Evolutionary conservation across 2,329 filamentous ascomycete genomes (phyloP).

Genomic region (Aspergillus hiratsukae): DNA sequence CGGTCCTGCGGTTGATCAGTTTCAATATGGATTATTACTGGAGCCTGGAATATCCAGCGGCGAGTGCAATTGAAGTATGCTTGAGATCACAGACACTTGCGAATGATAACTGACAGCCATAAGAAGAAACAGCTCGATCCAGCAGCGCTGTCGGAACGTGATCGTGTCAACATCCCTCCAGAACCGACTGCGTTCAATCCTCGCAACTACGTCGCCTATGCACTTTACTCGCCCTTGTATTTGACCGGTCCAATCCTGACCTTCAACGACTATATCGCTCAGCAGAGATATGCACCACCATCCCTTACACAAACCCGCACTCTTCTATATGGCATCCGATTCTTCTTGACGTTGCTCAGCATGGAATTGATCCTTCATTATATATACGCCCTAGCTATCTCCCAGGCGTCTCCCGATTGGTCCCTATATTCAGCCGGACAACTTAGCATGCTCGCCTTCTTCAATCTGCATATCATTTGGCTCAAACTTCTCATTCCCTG

Average conservation of each 20-base stretch:
- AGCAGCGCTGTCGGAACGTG: conserved; percentile 77
- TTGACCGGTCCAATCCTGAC: conserved; percentile 89
- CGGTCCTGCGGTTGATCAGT: conserved; percentile 84
- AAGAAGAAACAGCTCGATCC: conserved; percentile 99
- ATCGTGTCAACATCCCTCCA: conserved; percentile 75
- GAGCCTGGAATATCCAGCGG: conserved; percentile 63
- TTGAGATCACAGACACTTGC: neutral
- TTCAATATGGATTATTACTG: conserved; percentile 98
- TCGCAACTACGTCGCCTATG: conserved; percentile 83
- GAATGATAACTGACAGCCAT: conserved; percentile 25
- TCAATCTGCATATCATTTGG: conserved; percentile 97
- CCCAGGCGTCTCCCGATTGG: conserved; percentile 76
- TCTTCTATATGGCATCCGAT: conserved; percentile 75
- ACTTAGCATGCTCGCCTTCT: conserved; percentile 84
- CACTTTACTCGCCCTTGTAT: conserved; percentile 89
- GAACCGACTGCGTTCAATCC: conserved; percentile 66
- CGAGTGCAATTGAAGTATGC: conserved; percentile 73
- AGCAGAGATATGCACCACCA: conserved; percentile 67
- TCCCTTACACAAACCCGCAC: conserved; percentile 69
- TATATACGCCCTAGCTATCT: conserved; percentile 90
- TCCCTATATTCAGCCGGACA: conserved; percentile 77
- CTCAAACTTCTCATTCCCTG: conserved; percentile 93
- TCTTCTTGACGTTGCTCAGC: conserved; percentile 70
- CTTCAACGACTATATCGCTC: conserved; percentile 96
- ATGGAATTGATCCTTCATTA: conserved; percentile 93